A percentile compares a stretch with the other conserved stretches of the same genome.
Evolutionary conservation across 805 yeast genomes (phyloP).

Genomic region (Suhomyces faveliae): DNA sequence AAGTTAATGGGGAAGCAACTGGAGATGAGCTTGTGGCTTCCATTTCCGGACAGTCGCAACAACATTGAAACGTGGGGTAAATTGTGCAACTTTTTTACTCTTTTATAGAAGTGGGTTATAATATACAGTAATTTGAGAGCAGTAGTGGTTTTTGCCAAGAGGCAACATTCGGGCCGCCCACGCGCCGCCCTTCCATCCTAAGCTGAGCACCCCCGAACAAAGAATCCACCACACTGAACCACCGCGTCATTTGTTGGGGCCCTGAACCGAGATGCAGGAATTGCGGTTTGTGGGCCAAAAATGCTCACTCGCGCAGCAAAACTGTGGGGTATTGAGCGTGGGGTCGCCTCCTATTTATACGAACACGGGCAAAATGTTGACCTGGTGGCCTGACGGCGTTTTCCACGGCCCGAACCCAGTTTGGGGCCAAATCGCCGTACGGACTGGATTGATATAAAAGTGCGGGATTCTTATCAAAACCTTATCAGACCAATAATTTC

Average conservation of each 20-base stretch:
- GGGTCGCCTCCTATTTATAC: slow-evolving; percentile 1
- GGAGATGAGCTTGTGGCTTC: background rate
- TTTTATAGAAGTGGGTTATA: background rate
- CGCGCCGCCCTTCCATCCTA: background rate
- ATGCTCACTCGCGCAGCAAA: background rate
- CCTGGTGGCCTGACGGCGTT: slow-evolving; percentile 1
- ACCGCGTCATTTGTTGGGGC: background rate
- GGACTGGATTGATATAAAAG: slow-evolving; percentile 1
- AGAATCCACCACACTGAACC: background rate
- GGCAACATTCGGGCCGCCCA: background rate
- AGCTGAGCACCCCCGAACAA: background rate
- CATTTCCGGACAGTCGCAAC: background rate
- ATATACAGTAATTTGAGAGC: background rate
- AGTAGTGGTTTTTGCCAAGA: background rate
- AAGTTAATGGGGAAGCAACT: background rate
- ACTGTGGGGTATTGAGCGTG: slow-evolving; percentile 1
- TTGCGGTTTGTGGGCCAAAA: background rate
- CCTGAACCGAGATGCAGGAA: background rate
- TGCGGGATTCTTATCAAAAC: slow-evolving; percentile 2
- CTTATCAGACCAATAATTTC: slow-evolving; percentile 24
- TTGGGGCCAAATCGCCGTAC: slow-evolving; percentile 2
- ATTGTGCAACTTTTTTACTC: background rate
- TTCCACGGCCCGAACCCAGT: slow-evolving; percentile 2
- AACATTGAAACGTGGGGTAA: background rate
- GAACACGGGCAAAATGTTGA: background rate